Conservation (phyloP, 1,139 yeast species). For the Kodamaea ohmeri region DNA sequence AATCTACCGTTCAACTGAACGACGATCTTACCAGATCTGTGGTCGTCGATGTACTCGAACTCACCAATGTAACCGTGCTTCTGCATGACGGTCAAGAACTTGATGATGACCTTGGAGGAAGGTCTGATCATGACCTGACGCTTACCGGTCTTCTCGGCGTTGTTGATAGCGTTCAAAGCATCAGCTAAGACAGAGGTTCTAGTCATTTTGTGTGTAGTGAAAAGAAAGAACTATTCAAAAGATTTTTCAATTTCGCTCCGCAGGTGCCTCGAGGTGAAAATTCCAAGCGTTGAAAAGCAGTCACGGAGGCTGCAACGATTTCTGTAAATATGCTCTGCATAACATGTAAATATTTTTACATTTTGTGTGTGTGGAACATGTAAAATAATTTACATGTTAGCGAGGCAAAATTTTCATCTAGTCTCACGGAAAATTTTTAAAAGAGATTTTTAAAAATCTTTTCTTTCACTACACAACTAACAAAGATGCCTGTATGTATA, state of each 20-base stretch:
- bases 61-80: conserved; percentile 99
- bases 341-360: conserved; percentile 7
- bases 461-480: conserved; percentile 12
- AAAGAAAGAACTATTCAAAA: conserved; percentile 6
- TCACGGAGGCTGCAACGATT: conserved; percentile 9
- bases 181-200: conserved; percentile 99
- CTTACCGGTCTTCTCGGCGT: conserved; percentile 99
- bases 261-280: conserved; percentile 1
- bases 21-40: conserved; percentile 97
- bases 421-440: conserved; percentile 8
- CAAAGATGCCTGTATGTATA: conserved; percentile 31
- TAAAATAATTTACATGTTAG: conserved; percentile 4
- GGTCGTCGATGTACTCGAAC: conserved; percentile 98
- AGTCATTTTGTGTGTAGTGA: conserved; percentile 58
- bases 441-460: conserved; percentile 4
- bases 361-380: neutral
- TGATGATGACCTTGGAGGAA: conserved; percentile 96
- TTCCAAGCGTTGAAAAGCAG: conserved; percentile 10
- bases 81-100: conserved; percentile 96
- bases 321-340: neutral
- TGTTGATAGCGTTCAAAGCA: conserved; percentile 97
- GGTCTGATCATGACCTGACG: conserved; percentile 99
- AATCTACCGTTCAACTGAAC: conserved; percentile 97
- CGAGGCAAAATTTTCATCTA: conserved; percentile 11
- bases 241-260: conserved; percentile 1